Percentiles rank a stretch among this genome's conserved stretches.
Evolutionary conservation across 768 basidiomycete genomes (phyloP).

Genomic region (Coprinopsis sp.): DNA sequence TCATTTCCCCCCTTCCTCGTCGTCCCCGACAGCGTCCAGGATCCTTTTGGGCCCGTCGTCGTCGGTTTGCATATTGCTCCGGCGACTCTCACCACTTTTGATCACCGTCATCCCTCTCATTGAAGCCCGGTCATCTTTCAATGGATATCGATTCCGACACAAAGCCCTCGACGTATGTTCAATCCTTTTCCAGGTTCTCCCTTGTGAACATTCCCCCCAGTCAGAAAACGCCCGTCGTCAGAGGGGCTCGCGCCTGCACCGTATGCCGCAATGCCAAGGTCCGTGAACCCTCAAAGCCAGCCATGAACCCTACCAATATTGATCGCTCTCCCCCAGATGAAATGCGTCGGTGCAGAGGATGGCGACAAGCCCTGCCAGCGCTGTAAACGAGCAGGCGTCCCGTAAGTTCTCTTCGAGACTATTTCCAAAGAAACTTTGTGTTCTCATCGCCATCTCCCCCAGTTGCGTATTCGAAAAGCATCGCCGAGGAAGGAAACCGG

Average conservation of each 20-base stretch:
- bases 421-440: constrained; percentile 8
- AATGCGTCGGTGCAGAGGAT: constrained; percentile 86
- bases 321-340: constrained; percentile 58
- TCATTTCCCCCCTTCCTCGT: constrained; percentile 10
- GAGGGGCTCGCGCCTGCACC: constrained; percentile 68
- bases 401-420: constrained; percentile 41
- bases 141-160: constrained; percentile 39
- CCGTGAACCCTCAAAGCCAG: constrained; percentile 13
- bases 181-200: constrained; percentile 6
- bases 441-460: constrained; percentile 15
- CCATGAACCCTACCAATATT: constrained; percentile 11
- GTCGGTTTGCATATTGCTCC: constrained; percentile 4
- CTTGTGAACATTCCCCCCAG: constrained; percentile 20
- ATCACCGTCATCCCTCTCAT: constrained; percentile 35
- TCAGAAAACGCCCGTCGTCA: constrained; percentile 43
- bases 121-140: constrained; percentile 24
- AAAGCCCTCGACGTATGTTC: constrained; percentile 30
- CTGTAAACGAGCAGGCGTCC: constrained; percentile 74
- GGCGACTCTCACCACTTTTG: constrained; percentile 25
- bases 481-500: constrained; percentile 81
- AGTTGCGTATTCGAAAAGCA: constrained; percentile 89
- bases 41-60: constrained; percentile 2
- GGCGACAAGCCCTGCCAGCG: constrained; percentile 78
- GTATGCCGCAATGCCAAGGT: constrained; percentile 86
- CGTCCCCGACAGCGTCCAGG: constrained; percentile 9